Base-by-base conservation (phyloP, 192 early-diverging fungal genomes). In the Podila horticola region DNA sequence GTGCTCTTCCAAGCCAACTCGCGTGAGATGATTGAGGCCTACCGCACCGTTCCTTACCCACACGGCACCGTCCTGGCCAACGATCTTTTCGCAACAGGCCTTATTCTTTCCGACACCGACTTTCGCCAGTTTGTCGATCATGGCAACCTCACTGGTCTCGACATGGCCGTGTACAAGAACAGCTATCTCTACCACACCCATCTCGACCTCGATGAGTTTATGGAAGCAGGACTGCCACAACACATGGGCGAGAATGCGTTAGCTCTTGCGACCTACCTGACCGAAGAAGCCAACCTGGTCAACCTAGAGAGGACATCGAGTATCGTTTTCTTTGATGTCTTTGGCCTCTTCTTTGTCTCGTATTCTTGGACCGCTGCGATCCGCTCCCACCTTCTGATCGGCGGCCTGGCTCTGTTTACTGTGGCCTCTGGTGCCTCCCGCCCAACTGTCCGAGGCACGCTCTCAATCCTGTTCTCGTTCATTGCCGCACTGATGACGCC, bases 1-100 rank as follows among this genome's bases (percentile, higher is more conserved):
- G 90, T 93, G 72, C 77, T 94, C 48, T 94, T 94, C 84, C 93
- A 94, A 72, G 91, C 91, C 51, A 94, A 93, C 64, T 90, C 91
- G 10, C 71, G 81, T 33, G 84, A 79, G 30, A 89, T 93, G 88
- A 86, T 93, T 28, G 85, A 92, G 33, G 92, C 92, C 7, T 93
- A 93, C 64, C 71, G 75, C 24, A 82, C 84, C 13, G 91, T 85
- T 1, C 90, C 90, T 55, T 86, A 90, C 62, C 92, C 92, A 19
- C 93, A 94, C 45, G 93, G 91, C n/a, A 89, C 87, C 36, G 91
- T 90, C 2, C 74, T 90, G 9, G 76, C 74, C 19, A 90, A 90
- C 64, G 89, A 90, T 58, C 81, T 90, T 19, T 90, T 88, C 71
- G 75, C 84, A 10, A 89, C 89, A 19, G 89, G 89, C 24, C 69